Conservation (phyloP, 23 red algal genomes). For the Agarophyton chilense region DNA sequence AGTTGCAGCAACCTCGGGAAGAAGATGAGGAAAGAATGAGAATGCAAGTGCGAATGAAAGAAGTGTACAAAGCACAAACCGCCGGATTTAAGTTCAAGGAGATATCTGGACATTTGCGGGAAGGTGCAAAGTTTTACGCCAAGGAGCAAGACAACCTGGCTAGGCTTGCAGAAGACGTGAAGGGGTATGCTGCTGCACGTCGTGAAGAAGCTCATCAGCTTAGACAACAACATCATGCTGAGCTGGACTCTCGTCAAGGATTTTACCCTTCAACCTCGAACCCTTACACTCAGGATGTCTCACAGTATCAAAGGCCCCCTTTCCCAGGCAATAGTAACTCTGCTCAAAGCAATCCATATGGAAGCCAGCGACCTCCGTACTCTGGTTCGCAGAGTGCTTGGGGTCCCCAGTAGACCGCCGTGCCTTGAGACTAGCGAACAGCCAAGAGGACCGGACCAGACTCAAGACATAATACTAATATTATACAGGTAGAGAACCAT, state of each 20-base stretch:
- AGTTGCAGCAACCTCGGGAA: slow-evolving; percentile 12
- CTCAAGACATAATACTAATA: slow-evolving; percentile 2
- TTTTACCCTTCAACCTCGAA: slow-evolving; percentile 7
- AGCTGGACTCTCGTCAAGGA: not conserved
- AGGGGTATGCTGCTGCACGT: slow-evolving; percentile 32
- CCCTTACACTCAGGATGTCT: not conserved
- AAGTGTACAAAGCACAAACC: slow-evolving; percentile 56
- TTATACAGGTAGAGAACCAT: not conserved
- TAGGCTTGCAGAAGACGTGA: slow-evolving; percentile 33
- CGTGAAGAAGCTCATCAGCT: slow-evolving; percentile 2
- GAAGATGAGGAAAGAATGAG: not conserved
- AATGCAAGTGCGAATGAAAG: slow-evolving; percentile 31
- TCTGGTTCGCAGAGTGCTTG: not conserved
- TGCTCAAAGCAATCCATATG: not conserved
- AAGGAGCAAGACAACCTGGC: slow-evolving; percentile 41
- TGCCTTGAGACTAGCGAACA: not conserved
- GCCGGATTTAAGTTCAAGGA: slow-evolving; percentile 55
- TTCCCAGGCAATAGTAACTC: slow-evolving; percentile 12
- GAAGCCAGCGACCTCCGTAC: not conserved
- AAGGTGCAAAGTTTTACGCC: slow-evolving; percentile 49
- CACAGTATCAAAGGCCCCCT: not conserved
- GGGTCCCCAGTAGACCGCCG: not conserved
- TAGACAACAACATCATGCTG: not conserved
- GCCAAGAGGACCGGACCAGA: not conserved
- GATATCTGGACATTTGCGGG: slow-evolving; percentile 39